phyloP scores from a whole-genome alignment of 2,329 filamentous ascomycete species.

The Paramyrothecium sp. region DNA sequence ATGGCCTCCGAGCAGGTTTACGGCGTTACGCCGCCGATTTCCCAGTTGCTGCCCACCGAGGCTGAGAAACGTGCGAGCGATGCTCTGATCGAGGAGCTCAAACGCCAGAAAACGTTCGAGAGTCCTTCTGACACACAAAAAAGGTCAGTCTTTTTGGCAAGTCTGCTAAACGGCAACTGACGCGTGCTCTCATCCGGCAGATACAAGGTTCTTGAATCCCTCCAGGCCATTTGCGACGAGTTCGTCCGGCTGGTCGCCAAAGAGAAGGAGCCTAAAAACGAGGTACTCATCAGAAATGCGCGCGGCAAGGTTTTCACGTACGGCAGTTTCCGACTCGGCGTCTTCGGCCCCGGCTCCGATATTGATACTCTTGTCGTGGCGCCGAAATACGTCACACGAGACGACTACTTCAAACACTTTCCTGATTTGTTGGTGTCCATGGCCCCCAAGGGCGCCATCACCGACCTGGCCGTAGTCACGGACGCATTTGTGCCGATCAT shows the following conservation, averaged over 20 bases:
- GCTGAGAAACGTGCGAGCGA: slow-evolving; percentile 76
- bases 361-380: slow-evolving; percentile 95
- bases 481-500: slow-evolving; percentile 97
- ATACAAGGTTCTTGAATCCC: slow-evolving; percentile 68
- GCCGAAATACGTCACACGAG: slow-evolving; percentile 82
- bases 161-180: neutral
- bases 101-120: slow-evolving; percentile 90
- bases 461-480: slow-evolving; percentile 79
- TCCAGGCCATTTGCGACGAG: slow-evolving; percentile 79
- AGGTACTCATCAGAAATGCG: slow-evolving; percentile 76
- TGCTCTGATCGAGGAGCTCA: slow-evolving; percentile 78
- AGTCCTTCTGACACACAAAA: slow-evolving; percentile 77
- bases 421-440: slow-evolving; percentile 76
- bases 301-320: slow-evolving; percentile 95
- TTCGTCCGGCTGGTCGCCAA: slow-evolving; percentile 82
- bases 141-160: slow-evolving; percentile 50
- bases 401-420: slow-evolving; percentile 91
- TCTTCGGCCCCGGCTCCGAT: slow-evolving; percentile 93
- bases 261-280: slow-evolving; percentile 68
- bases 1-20: slow-evolving; percentile 38
- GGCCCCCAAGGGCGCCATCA: slow-evolving; percentile 75
- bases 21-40: slow-evolving; percentile 85
- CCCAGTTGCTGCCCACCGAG: slow-evolving; percentile 70
- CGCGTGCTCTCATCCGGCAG: slow-evolving; percentile 36
- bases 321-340: slow-evolving; percentile 91